Evolutionary conservation across 805 yeast species (phyloP).

Genomic region (Kregervanrija pseudodelftensis): DNA sequence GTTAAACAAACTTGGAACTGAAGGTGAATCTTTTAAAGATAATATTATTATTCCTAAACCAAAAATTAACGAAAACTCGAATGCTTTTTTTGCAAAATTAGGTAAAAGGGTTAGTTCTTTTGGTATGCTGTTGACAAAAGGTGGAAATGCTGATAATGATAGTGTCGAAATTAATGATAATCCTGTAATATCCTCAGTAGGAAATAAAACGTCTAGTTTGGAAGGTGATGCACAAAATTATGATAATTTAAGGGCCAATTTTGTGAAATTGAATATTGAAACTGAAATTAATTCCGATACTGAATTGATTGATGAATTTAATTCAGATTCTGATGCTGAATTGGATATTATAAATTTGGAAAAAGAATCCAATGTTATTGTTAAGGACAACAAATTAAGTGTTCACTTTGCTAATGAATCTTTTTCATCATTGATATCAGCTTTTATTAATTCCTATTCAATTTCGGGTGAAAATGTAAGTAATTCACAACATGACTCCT

Average conservation of each 20-base stretch:
- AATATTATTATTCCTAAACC: neutral
- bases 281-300: too few species aligned
- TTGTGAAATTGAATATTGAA: too few species aligned
- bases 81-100: neutral
- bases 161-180: too few species aligned
- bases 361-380: too few species aligned
- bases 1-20: too few species aligned
- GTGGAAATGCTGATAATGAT: too few species aligned
- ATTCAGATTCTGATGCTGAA: conserved; percentile 15
- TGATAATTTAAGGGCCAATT: neutral
- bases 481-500: too few species aligned
- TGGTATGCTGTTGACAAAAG: neutral
- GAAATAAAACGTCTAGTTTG: neutral
- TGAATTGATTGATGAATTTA: neutral
- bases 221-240: neutral
- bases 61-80: neutral
- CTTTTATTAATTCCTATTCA: too few species aligned
- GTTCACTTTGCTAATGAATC: neutral
- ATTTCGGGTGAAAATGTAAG: too few species aligned
- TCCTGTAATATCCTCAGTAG: too few species aligned
- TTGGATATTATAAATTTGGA: neutral
- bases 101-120: conserved; percentile 5
- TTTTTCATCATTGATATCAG: neutral
- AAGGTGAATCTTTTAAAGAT: too few species aligned
- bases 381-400: too few species aligned